Percentiles rank a stretch among this genome's conserved stretches.
Conservation (phyloP, 257 asterid genomes). For the Solanum corneliomulleri region DNA sequence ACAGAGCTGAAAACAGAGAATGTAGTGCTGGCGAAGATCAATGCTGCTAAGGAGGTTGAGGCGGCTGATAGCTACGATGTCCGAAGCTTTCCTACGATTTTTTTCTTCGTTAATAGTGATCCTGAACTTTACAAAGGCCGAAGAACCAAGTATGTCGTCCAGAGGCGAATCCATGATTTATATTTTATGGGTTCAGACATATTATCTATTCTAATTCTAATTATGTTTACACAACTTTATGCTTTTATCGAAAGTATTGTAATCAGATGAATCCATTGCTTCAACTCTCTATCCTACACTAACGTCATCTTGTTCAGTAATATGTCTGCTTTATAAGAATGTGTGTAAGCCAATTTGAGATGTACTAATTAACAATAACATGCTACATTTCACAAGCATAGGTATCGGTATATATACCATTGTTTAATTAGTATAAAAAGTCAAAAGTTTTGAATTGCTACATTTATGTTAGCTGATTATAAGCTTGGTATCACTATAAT, state of each 20-base stretch:
- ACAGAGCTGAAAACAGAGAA: constrained; percentile 60
- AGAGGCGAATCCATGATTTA: neutral
- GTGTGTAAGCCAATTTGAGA: neutral
- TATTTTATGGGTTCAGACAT: neutral
- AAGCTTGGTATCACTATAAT: neutral
- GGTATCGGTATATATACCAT: neutral
- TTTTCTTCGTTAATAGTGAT: constrained; percentile 69
- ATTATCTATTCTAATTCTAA: neutral
- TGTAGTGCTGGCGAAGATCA: constrained; percentile 73
- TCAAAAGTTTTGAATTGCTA: neutral
- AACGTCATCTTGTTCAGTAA: neutral
- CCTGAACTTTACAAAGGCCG: constrained; percentile 63
- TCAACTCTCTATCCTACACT: neutral
- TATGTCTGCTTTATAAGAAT: neutral
- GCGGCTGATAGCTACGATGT: constrained; percentile 69
- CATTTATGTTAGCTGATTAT: neutral
- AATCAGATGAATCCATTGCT: neutral
- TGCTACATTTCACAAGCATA: neutral
- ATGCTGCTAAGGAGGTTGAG: constrained; percentile 64
- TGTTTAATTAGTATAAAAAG: neutral
- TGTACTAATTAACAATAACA: neutral
- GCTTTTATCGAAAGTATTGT: neutral
- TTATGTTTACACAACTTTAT: neutral
- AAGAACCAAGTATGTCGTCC: constrained; percentile 49
- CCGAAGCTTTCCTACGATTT: constrained; percentile 72